Percentiles rank a stretch among this genome's conserved stretches.
Conservation (phyloP, 2,329 filamentous ascomycete genomes). For the Sporothrix humicola region DNA sequence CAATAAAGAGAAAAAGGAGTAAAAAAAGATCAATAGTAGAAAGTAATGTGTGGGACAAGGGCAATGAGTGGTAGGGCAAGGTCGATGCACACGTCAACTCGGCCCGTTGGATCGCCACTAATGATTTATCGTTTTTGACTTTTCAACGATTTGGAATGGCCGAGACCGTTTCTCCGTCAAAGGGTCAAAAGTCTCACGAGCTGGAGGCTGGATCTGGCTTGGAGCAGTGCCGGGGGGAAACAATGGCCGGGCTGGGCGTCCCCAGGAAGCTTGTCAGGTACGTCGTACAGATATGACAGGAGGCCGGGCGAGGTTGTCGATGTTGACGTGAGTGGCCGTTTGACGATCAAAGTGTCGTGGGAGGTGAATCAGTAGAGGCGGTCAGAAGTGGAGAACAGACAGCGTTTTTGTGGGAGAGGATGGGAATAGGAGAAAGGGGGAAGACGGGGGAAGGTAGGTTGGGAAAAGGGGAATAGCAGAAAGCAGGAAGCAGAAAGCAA, state of each 20-base stretch:
- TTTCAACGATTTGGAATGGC: not conserved
- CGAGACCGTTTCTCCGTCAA: not conserved
- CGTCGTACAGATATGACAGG: no score
- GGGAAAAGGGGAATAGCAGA: not conserved
- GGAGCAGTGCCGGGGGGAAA: not conserved
- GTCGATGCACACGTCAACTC: not conserved
- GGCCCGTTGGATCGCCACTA: conserved; percentile 3
- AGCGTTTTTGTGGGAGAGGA: not conserved
- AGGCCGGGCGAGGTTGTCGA: not conserved
- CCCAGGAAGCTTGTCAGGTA: not conserved
- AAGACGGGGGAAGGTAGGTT: not conserved
- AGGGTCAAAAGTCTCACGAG: not conserved
- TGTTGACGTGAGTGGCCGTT: not conserved
- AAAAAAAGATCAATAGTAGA: not conserved
- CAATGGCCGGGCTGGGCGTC: not conserved
- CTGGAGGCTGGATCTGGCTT: not conserved
- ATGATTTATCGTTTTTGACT: conserved; percentile 16
- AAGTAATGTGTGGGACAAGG: not conserved
- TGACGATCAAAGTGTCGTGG: not conserved
- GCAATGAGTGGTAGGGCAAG: not conserved
- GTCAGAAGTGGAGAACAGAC: conserved; percentile 17
- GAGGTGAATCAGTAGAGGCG: conserved; percentile 31
- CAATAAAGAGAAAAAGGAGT: not conserved
- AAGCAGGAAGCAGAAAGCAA: not conserved
- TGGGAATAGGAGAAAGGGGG: not conserved